These are phyloP conservation scores for Pichia membranifaciens DNA, from an alignment of 805 yeast species.

Conservation along the genomic window DNA sequence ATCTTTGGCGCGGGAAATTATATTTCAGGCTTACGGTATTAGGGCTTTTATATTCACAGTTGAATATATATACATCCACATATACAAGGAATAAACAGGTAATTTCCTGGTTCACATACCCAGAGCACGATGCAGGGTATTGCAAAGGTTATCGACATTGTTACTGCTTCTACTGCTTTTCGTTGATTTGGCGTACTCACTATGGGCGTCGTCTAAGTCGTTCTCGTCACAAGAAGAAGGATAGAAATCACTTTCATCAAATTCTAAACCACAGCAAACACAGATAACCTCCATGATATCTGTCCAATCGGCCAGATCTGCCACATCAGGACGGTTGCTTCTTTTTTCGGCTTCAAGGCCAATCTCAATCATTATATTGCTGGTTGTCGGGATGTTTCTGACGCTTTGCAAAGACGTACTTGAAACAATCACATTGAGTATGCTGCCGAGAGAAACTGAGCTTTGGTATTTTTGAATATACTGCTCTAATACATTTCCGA, in stretches of 20 bases:
- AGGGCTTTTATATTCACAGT: too few species aligned
- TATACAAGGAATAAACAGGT: too few species aligned
- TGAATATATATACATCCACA: too few species aligned
- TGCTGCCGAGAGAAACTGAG: not conserved
- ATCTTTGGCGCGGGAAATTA: too few species aligned
- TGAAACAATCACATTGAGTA: constrained; percentile 24
- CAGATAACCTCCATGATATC: constrained; percentile 34
- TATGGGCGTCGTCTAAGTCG: constrained; percentile 11
- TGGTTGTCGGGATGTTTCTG: constrained; percentile 15
- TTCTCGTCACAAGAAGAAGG: constrained; percentile 12
- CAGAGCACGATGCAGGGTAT: not conserved
- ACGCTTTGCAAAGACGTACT: constrained; percentile 19
- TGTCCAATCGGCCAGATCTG: constrained; percentile 29
- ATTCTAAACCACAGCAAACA: constrained; percentile 27
- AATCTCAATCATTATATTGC: constrained; percentile 25
- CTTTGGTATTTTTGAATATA: not conserved
- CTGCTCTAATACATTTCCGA: not conserved
- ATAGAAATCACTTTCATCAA: constrained; percentile 32
- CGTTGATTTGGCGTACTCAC: not conserved
- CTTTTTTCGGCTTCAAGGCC: constrained; percentile 14
- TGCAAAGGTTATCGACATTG: not conserved
- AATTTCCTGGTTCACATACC: too few species aligned
- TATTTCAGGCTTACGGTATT: too few species aligned
- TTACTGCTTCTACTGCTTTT: not conserved
- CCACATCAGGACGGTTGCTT: constrained; percentile 16